A percentile compares a stretch with the other conserved stretches of the same genome.
These are phyloP conservation scores for Hibiscus tridactylites DNA, from an alignment of 345 rosid genomes.

Conservation along the genomic window DNA sequence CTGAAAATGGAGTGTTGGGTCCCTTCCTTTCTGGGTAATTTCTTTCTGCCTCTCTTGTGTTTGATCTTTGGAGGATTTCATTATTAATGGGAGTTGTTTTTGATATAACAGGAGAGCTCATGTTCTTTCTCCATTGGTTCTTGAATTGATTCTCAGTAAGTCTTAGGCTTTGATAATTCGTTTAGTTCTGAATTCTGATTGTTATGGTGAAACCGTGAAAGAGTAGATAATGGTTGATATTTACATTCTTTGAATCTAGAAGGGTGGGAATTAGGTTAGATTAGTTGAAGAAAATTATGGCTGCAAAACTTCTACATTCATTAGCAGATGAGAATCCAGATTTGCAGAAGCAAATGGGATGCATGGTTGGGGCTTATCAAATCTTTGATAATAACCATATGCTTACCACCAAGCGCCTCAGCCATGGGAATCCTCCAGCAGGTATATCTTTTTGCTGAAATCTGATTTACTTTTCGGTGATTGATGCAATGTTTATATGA, in stretches of 20 bases:
- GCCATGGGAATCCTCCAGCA: constrained; percentile 56
- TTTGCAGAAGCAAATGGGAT: constrained; percentile 91
- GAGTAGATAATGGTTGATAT: background rate
- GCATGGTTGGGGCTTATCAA: constrained; percentile 93
- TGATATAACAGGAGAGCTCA: too few relatives aligned
- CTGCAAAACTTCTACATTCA: constrained; percentile 85
- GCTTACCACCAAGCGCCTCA: constrained; percentile 40
- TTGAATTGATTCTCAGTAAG: too few relatives aligned
- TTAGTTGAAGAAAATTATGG: constrained; percentile 36
- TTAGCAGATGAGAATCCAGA: constrained; percentile 90
- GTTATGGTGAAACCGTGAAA: background rate
- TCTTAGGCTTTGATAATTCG: background rate
- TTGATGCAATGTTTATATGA: background rate
- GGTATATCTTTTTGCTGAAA: constrained; percentile 27
- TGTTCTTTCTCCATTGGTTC: too few relatives aligned
- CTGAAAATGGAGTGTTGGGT: background rate
- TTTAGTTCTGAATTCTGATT: constrained; percentile 3
- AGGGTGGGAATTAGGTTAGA: constrained; percentile 31
- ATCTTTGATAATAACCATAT: constrained; percentile 62
- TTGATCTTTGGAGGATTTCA: constrained; percentile 16
- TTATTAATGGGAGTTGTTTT: too few relatives aligned
- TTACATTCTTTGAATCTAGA: background rate
- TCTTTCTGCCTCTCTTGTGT: background rate
- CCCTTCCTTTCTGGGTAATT: background rate
- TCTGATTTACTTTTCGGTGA: background rate